Evolutionary conservation across 2,329 filamentous ascomycete species (phyloP), one percentile per base, ranked within the genome.

Genomic region (Ilyonectria sp.): DNA sequence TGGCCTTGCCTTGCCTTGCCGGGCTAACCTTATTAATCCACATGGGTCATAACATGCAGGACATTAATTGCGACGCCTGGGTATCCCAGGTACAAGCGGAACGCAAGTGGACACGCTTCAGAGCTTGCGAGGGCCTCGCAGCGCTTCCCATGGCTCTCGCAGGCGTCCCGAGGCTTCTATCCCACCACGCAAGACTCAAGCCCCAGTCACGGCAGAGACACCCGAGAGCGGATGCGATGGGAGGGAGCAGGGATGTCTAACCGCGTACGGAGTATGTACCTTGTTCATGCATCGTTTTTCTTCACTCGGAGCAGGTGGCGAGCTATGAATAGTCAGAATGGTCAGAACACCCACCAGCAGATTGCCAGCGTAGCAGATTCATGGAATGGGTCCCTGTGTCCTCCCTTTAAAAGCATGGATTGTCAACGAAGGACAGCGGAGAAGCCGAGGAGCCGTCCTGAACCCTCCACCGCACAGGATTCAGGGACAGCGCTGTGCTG

Each of bases 21-120:
- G 53, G 63, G 63, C 63, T 66, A 66, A 66, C 63, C 63, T 66
- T 66, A 66, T 57, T 66, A n/a, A 53, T 53, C 50, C 4, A 35
- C 50, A 19, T 29, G 63, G 63, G 31, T n/a, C 50, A 35, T 53
- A 50, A 26, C 43, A 59, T 55, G 37, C 35, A 53, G 46, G 58
- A n/a, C 53, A 61, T 58, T 62, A 47, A 65, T 61, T 65, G 46
- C 33, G 21, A 56, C 33, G 9, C 33, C 56, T 23, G 31, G 44
- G 56, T 7, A 13, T 13, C 21, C 56, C 56, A 37, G 56, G 31
- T 19, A 37, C 31, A 29, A 7, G 29, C 55, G 55, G 31, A 60
- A 46, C 40, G 49, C 29, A 54, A 64, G 62, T 59, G 62, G 50
- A 53, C n/a, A 17, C 17, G 5, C n/a, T 31, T 43, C 15, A 8